Percentiles rank a stretch among this genome's conserved stretches.
Conservation (phyloP, 805 yeast genomes). For the Metschnikowia orientalis region DNA sequence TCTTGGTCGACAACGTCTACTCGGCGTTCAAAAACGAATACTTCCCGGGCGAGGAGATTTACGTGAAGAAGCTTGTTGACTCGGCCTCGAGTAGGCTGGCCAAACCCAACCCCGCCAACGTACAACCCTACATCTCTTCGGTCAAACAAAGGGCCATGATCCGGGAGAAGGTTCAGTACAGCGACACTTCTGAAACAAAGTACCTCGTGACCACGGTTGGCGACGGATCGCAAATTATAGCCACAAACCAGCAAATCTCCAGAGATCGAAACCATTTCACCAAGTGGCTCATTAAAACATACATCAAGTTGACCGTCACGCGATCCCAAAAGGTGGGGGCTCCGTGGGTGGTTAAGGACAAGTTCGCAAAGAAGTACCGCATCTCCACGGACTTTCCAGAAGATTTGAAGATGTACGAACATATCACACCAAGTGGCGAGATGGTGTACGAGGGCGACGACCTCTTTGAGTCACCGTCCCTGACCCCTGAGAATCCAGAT, state of each 20-base stretch:
- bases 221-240: slow-evolving; percentile 56
- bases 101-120: slow-evolving; percentile 1
- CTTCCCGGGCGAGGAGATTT: slow-evolving; percentile 86
- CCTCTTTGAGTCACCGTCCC: slow-evolving; percentile 7
- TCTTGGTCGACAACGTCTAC: slow-evolving; percentile 83
- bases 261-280: slow-evolving; percentile 87
- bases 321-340: slow-evolving; percentile 85
- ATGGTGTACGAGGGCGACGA: slow-evolving; percentile 18
- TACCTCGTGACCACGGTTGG: slow-evolving; percentile 63
- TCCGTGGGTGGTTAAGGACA: slow-evolving; percentile 89
- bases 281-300: slow-evolving; percentile 84
- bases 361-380: slow-evolving; percentile 65
- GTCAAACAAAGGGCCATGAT: slow-evolving; percentile 54
- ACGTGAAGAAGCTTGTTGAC: slow-evolving; percentile 37
- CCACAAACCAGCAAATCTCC: slow-evolving; percentile 66
- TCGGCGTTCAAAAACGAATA: slow-evolving; percentile 71
- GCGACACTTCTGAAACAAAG: slow-evolving; percentile 45
- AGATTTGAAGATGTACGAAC: slow-evolving; percentile 40
- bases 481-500: slow-evolving; percentile 5
- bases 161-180: slow-evolving; percentile 81
- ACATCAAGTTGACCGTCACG: slow-evolving; percentile 71
- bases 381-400: slow-evolving; percentile 60
- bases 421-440: slow-evolving; percentile 17
- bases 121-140: slow-evolving; percentile 15
- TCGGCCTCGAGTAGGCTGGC: slow-evolving; percentile 3